Percentiles rank a stretch among this genome's conserved stretches.
Conservation (phyloP, 1,284 basidiomycete genomes). For the Sparassis latifolia region DNA sequence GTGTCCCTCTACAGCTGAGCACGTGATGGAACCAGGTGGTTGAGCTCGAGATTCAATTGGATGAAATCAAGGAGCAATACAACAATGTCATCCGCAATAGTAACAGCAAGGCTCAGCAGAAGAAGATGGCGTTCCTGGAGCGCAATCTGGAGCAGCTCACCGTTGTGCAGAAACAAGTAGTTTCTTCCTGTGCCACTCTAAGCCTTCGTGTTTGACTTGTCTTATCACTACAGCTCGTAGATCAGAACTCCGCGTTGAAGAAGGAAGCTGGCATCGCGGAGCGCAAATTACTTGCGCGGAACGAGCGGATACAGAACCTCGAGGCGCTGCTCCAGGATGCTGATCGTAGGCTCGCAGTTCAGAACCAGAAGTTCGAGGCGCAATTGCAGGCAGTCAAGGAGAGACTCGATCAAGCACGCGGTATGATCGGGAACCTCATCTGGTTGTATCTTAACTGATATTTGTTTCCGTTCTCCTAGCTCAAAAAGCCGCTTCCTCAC, state of each 20-base stretch:
- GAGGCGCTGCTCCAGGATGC: constrained; percentile 91
- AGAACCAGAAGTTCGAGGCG: constrained; percentile 94
- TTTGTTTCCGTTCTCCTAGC: constrained; percentile 36
- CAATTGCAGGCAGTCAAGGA: constrained; percentile 90
- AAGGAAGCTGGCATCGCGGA: constrained; percentile 97
- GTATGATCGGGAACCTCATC: constrained; percentile 37
- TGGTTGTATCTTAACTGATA: constrained; percentile 9
- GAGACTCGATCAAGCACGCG: constrained; percentile 86
- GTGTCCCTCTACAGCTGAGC: constrained; percentile 1
- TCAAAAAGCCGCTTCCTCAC: constrained; percentile 66
- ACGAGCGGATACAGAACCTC: constrained; percentile 95
- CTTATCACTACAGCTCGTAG: constrained; percentile 68
- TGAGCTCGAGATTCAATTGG: constrained; percentile 97
- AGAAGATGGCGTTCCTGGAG: constrained; percentile 99
- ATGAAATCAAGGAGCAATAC: constrained; percentile 99
- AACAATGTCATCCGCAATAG: constrained; percentile 97
- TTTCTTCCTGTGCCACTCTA: constrained; percentile 3
- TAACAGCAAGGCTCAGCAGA: constrained; percentile 97
- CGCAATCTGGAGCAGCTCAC: constrained; percentile 96
- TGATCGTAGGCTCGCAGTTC: constrained; percentile 83
- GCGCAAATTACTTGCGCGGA: constrained; percentile 91
- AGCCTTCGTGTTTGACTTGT: constrained; percentile 1
- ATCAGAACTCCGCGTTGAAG: constrained; percentile 97
- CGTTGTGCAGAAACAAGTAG: constrained; percentile 93
- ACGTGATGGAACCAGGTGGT: constrained; percentile 67